Percentiles rank a stretch among this genome's conserved stretches.
Evolutionary conservation across 176 grass and related monocot genomes (phyloP).

Genomic region (Olyra latifolia): DNA sequence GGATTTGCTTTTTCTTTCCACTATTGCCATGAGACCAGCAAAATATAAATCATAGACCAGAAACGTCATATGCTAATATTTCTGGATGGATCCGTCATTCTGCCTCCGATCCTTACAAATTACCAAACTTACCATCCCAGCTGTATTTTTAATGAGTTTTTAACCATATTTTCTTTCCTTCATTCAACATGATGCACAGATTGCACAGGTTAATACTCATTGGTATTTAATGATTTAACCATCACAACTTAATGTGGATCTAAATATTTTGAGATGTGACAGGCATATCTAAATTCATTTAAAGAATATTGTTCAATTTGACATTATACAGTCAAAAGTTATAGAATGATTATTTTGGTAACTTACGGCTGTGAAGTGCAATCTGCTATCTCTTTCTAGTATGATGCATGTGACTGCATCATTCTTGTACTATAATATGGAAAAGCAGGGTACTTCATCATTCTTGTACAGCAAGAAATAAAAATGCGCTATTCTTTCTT

Average conservation of each 20-base stretch:
- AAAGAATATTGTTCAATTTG: background rate
- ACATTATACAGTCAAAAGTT: background rate
- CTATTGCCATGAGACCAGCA: background rate
- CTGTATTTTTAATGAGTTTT: background rate
- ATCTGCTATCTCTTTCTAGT: background rate
- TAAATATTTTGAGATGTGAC: background rate
- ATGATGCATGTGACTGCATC: background rate
- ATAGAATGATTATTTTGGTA: background rate
- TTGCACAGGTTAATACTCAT: background rate
- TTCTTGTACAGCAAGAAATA: background rate
- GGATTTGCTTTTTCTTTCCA: background rate
- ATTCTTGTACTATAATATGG: background rate
- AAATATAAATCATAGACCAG: background rate
- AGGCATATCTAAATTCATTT: background rate
- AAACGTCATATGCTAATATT: background rate
- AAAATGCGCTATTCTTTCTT: background rate
- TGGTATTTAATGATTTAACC: background rate
- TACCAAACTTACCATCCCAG: background rate
- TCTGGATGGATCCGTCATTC: background rate
- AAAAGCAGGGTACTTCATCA: background rate
- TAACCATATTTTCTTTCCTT: background rate
- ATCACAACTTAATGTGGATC: background rate
- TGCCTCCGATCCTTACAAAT: background rate
- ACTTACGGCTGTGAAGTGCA: background rate
- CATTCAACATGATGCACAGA: background rate